Base-by-base conservation (phyloP, 495 filamentous ascomycete species). In the Tirmania nivea region DNA sequence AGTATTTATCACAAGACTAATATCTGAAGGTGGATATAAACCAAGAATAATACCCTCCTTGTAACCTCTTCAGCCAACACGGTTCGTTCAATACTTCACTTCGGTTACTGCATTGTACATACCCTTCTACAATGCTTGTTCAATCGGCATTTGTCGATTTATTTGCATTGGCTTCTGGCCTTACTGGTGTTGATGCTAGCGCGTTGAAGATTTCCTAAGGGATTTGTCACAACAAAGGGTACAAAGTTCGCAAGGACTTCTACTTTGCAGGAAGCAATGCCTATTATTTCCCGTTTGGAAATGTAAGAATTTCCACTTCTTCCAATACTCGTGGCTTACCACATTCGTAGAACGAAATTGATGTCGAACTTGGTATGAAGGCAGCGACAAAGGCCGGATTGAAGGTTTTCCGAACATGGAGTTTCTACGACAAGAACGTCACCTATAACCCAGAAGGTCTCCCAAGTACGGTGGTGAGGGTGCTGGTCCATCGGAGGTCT, bases 211-310 rank as follows among this genome's bases (percentile, higher is more conserved):
- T 39, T n/a, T 4, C 60, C 59, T 14, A 62, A 56, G n/a, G 70
- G 65, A 6, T 77, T 77, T 51, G 67, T 75, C 12, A 71, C 67
- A 4, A 71, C 71, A 0, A 64, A 72, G 3, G 78, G 72, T 0
- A 66, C 68, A 8, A 70, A 77, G 35, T 84, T 84, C 67, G 78
- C 25, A 65, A 74, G 51, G 73, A 73, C n/a, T 73, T 73, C 60
- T 75, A 81, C 65, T 83, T 76, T 65, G 76, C 78, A 2, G 82
- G 83, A 2, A 78, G 76, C 25, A 86, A 86, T 61, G 68, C 77
- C 8, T 87, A 84, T 66, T 86, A 80, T 71, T 74, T 84, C 34
- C 72, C 73, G 0, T 84, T 83, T 59, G 65, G 62, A 31, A 69
- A 66, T 31, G 71, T 71, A 19, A 8, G 65, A 64, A 12, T 3